Conservation (phyloP, 495 filamentous ascomycete species). For the Trichoderma asperelloides region DNA sequence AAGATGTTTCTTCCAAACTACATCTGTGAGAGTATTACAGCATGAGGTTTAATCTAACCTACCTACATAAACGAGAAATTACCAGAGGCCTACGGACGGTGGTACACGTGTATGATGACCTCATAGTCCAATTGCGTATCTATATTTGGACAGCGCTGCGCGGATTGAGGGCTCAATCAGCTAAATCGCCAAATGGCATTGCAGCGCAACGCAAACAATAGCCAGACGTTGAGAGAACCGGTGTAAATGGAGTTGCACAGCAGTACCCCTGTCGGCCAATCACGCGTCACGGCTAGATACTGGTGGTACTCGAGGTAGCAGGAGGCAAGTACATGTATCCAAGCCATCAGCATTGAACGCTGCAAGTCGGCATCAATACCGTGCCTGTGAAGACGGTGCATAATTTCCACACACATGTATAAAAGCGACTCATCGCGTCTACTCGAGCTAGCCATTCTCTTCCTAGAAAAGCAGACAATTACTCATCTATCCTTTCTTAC, state of each 20-base stretch:
- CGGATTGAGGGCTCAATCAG: not conserved
- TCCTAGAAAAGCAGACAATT: not conserved
- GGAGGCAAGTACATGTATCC: not conserved
- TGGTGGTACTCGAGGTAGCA: not conserved
- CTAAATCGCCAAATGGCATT: not conserved
- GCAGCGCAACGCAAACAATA: not conserved
- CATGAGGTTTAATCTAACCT: not conserved
- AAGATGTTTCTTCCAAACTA: not conserved
- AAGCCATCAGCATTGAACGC: not conserved
- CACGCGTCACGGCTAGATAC: not conserved
- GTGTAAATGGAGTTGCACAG: not conserved
- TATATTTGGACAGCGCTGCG: slow-evolving; percentile 1
- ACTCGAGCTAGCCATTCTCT: not conserved
- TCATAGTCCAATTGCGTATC: not conserved
- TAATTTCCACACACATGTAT: not conserved
- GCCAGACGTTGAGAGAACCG: not conserved
- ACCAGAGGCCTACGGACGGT: not conserved
- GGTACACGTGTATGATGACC: not conserved
- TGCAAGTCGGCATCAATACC: not conserved
- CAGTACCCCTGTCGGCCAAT: not conserved
- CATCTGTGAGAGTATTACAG: not conserved
- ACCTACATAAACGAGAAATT: not conserved
- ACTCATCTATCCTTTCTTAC: not conserved
- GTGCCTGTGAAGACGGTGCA: too few species aligned
- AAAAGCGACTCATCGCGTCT: not conserved